A percentile compares a stretch with the other conserved stretches of the same genome.
These are phyloP conservation scores for Wickerhamiella azyma DNA, from an alignment of 805 yeast genomes.

Conservation along the genomic window DNA sequence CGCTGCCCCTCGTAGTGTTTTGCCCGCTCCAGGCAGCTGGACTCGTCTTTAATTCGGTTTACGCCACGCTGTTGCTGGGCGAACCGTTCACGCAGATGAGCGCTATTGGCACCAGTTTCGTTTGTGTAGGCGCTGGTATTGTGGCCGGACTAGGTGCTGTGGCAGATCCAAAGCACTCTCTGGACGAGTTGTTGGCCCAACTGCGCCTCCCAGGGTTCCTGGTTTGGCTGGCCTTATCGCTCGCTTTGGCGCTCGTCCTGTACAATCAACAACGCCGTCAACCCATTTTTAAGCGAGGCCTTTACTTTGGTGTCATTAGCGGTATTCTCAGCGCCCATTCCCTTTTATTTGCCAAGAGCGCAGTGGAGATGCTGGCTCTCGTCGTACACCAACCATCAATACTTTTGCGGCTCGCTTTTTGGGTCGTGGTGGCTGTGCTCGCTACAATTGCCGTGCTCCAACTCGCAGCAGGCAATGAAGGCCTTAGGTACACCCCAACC, in stretches of 20 bases:
- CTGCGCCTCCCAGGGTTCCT: conserved; percentile 37
- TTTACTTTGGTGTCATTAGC: conserved; percentile 49
- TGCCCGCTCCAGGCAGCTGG: conserved; percentile 81
- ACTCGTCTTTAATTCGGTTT: conserved; percentile 68
- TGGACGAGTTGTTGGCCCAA: conserved; percentile 34
- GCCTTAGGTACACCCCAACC: conserved; percentile 56
- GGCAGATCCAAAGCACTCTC: conserved; percentile 38
- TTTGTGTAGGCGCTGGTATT: conserved; percentile 58
- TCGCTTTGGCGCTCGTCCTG: conserved; percentile 20
- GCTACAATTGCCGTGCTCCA: conserved; percentile 48
- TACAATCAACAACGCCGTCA: conserved; percentile 1
- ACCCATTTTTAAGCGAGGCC: conserved; percentile 30
- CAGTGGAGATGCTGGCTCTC: conserved; percentile 51
- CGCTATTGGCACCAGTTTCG: conserved; percentile 50
- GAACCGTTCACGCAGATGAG: conserved; percentile 52
- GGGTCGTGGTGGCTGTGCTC: conserved; percentile 42
- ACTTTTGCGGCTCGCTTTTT: conserved; percentile 31
- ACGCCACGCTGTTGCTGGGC: conserved; percentile 51
- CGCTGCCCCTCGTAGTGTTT: conserved; percentile 65
- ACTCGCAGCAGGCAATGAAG: conserved; percentile 58
- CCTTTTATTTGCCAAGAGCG: conserved; percentile 68
- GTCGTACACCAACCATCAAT: conserved; percentile 24
- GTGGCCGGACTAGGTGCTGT: conserved; percentile 62
- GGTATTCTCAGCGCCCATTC: conserved; percentile 81
- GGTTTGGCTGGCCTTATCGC: conserved; percentile 38